A percentile compares a stretch with the other conserved stretches of the same genome.
phyloP scores from a whole-genome alignment of 371 early-diverging fungal species.

The Choanephora cucurbitarum region DNA sequence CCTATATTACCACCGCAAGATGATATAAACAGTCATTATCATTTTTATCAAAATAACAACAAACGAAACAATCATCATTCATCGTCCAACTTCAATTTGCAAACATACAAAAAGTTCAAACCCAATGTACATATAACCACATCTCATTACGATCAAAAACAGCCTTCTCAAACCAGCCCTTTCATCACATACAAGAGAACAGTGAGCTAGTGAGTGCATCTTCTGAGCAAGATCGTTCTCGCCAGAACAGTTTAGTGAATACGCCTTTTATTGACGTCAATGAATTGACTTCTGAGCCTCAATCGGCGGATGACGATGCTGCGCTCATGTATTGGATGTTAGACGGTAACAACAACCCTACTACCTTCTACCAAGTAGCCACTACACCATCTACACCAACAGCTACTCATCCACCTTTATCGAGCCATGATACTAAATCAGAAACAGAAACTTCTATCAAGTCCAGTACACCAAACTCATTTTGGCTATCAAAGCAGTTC shows the following conservation, averaged over 20 bases:
- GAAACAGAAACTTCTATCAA: background rate
- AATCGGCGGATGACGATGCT: background rate
- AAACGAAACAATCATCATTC: no score
- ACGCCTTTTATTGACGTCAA: slow-evolving; percentile 4
- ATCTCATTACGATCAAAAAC: background rate
- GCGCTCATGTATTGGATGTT: slow-evolving; percentile 11
- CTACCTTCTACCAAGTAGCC: background rate
- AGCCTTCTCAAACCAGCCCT: no score
- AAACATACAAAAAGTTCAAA: background rate
- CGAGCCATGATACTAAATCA: background rate
- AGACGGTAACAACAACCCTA: background rate
- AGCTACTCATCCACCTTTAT: background rate
- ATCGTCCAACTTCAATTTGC: no score
- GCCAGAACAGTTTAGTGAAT: background rate
- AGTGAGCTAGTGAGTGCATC: background rate
- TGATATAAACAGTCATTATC: no score
- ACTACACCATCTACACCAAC: background rate
- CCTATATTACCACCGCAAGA: no score
- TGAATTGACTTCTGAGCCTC: background rate
- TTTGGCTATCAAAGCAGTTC: background rate
- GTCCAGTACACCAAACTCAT: background rate
- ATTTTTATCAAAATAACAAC: no score
- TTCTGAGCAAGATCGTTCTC: background rate
- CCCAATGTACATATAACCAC: background rate
- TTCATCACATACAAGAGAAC: no score